Evolutionary conservation across 441 rosid species (phyloP).

Genomic region (Oxalis stricta): DNA sequence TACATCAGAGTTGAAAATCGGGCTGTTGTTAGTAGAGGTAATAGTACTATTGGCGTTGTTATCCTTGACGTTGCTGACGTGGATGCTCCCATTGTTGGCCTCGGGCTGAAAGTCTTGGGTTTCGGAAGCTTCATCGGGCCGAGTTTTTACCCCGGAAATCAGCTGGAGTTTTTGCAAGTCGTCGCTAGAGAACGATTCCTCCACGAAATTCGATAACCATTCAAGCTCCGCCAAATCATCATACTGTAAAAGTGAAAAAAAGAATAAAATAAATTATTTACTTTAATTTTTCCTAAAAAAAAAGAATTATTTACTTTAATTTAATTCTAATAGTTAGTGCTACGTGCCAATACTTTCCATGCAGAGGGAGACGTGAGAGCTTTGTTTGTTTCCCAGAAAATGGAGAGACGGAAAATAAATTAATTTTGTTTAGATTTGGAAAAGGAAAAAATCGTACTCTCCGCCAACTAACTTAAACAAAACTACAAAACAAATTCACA

Average conservation of each 20-base stretch:
- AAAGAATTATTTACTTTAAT: too few species aligned
- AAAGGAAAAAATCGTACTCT: too few species aligned
- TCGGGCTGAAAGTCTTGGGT: slow-evolving; percentile 21
- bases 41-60: too few species aligned
- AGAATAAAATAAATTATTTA: not conserved
- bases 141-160: slow-evolving; percentile 47
- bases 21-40: slow-evolving; percentile 9
- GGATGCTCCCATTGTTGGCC: slow-evolving; percentile 2
- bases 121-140: slow-evolving; percentile 40
- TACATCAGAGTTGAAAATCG: slow-evolving; percentile 31
- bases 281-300: too few species aligned
- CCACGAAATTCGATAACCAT: slow-evolving; percentile 90
- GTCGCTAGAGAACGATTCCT: slow-evolving; percentile 86
- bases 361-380: not conserved
- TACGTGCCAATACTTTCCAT: not conserved
- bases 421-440: too few species aligned
- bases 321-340: not conserved
- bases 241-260: slow-evolving; percentile 24
- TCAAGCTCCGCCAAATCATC: slow-evolving; percentile 88
- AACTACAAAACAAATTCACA: too few species aligned
- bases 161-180: slow-evolving; percentile 77
- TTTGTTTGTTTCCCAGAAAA: not conserved
- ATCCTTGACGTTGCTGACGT: slow-evolving; percentile 5
- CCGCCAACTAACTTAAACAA: too few species aligned
- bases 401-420: not conserved